Percentiles rank a stretch among this genome's conserved stretches.
phyloP scores from a whole-genome alignment of 2,329 filamentous ascomycete species.

The Alternaria novae-zelandiae region DNA sequence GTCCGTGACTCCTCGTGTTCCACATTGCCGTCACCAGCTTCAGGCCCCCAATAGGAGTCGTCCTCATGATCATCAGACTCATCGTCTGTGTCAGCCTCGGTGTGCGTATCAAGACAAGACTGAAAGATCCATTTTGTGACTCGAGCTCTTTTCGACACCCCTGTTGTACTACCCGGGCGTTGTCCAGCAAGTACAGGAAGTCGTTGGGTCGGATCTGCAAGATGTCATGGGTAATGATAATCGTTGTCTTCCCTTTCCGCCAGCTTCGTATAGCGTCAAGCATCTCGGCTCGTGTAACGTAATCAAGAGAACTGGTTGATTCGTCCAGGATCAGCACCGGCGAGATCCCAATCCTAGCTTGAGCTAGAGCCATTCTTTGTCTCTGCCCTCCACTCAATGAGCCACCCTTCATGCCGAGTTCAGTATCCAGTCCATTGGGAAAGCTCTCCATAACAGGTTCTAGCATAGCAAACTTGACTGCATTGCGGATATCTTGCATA shows the following conservation, averaged over 20 bases:
- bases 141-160: slow-evolving; percentile 68
- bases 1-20: slow-evolving; percentile 26
- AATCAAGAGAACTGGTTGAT: slow-evolving; percentile 83
- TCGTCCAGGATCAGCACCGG: slow-evolving; percentile 88
- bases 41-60: slow-evolving; percentile 9
- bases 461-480: slow-evolving; percentile 72
- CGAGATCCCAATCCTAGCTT: slow-evolving; percentile 77
- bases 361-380: slow-evolving; percentile 80
- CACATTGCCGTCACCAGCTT: slow-evolving; percentile 24
- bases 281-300: slow-evolving; percentile 69
- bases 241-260: slow-evolving; percentile 82
- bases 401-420: slow-evolving; percentile 72
- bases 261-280: slow-evolving; percentile 78
- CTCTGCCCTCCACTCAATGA: slow-evolving; percentile 83
- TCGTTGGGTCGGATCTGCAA: slow-evolving; percentile 75
- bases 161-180: slow-evolving; percentile 70
- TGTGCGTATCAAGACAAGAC: slow-evolving; percentile 27
- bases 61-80: slow-evolving; percentile 3
- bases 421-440: slow-evolving; percentile 73
- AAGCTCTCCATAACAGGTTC: slow-evolving; percentile 70
- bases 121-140: slow-evolving; percentile 53
- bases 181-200: slow-evolving; percentile 80
- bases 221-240: slow-evolving; percentile 92
- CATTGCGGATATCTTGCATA: slow-evolving; percentile 63
- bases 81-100: slow-evolving; percentile 7